Conservation (phyloP, 129 eudicot genomes). For the Saussurea involucrata region DNA sequence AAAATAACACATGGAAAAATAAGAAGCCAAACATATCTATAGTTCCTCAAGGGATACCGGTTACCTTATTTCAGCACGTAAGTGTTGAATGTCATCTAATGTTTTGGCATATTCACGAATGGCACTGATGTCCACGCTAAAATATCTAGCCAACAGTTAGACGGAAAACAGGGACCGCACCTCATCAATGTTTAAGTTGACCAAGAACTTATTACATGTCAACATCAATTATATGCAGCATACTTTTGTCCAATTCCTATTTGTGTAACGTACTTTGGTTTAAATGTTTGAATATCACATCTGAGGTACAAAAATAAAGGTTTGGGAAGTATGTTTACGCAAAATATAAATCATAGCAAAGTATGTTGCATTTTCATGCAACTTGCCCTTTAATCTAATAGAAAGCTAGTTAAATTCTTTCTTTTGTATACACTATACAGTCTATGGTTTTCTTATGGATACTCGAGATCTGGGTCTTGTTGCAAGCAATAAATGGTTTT, state of each 20-base stretch:
- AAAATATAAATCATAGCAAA: background rate
- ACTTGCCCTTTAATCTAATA: background rate
- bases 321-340: background rate
- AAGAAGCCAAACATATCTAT: background rate
- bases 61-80: conserved; percentile 95
- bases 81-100: conserved; percentile 71
- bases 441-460: conserved; percentile 42
- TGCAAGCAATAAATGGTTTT: conserved; percentile 91
- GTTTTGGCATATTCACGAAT: conserved; percentile 78
- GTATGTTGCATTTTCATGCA: background rate
- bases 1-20: background rate
- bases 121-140: conserved; percentile 79
- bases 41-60: background rate
- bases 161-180: conserved; percentile 24
- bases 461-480: conserved; percentile 95
- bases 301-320: background rate
- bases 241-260: background rate
- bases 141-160: conserved; percentile 59
- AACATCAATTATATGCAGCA: background rate
- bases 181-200: conserved; percentile 4
- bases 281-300: background rate
- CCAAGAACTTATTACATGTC: background rate
- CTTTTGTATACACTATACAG: background rate
- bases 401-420: conserved; percentile 7
- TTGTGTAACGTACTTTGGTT: background rate